Evolutionary conservation across 495 filamentous ascomycete genomes (phyloP), one percentile per base, ranked within the genome.

Genomic region (Parachaetomium inaequale): DNA sequence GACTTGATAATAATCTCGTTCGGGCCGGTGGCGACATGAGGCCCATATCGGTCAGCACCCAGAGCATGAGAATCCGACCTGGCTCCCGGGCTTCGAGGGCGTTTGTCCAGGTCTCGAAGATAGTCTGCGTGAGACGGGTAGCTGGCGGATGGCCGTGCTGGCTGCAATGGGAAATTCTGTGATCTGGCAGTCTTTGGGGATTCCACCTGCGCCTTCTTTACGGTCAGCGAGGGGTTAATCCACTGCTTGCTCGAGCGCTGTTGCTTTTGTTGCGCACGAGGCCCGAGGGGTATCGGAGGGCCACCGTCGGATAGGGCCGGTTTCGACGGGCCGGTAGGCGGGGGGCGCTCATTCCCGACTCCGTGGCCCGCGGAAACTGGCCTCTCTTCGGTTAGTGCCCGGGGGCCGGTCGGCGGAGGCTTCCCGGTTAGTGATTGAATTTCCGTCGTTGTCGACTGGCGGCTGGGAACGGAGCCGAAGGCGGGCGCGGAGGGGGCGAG

Each of bases 401-500:
- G 77, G 6, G 81, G 81, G 4, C 78, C 82, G 7, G 81, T 84
- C 15, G 82, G 82, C 0, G 78, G 78, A 5, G 73, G 67, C 59
- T 80, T 81, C 36, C 78, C 74, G 25, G 75, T 78, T 17, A 69
- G 64, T n/a, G 73, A 74, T 51, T 58, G 65, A 52, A 80, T 68
- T 45, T 76, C 71, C 11, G 75, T 66, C 14, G 74, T 57, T 25
- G 76, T 74, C 6, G 74, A 55, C 32, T 78, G 67, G 36, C 78
- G 73, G 38, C 75, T 77, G 4, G 82, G 82, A 2, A 78, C 78
- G 8, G 87, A 89, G 12, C 89, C 89, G 78, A 95, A 93, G 2
- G 90, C 88, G 19, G 91, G 91, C 3, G 93, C 91, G 34, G 90
- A 87, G 14, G 90, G 89, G 40, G 88, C 87, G 52, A 89, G 78